These are phyloP conservation scores for Microcyclosporella mali DNA, from an alignment of 2,329 filamentous ascomycete genomes.

Conservation along the genomic window DNA sequence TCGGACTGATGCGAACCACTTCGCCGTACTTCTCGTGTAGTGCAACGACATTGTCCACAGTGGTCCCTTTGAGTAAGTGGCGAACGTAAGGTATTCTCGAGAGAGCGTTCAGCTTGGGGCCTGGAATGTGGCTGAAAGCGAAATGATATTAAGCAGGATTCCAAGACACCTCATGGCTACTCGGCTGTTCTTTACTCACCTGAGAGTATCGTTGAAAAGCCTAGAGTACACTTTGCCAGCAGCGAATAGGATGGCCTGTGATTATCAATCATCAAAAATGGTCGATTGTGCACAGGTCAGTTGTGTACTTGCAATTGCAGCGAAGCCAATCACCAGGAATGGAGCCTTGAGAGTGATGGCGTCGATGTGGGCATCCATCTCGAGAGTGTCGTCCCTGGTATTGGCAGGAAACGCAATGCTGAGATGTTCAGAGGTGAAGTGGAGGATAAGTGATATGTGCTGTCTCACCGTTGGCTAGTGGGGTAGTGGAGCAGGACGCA, in stretches of 20 bases:
- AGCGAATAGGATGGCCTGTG: constrained; percentile 4
- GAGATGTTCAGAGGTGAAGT: not conserved
- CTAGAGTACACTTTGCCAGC: constrained; percentile 7
- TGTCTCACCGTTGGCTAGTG: no score
- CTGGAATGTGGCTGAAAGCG: constrained; percentile 40
- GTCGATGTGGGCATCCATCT: not conserved
- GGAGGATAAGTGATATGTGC: not conserved
- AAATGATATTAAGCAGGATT: constrained; percentile 39
- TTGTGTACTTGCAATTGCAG: constrained; percentile 3
- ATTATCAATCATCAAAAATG: constrained; percentile 8
- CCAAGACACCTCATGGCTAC: constrained; percentile 14
- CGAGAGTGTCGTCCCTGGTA: not conserved
- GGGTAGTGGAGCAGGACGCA: no score
- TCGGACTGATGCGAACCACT: constrained; percentile 38
- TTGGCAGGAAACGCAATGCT: not conserved
- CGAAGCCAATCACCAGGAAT: not conserved
- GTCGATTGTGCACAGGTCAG: constrained; percentile 2
- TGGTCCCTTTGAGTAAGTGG: constrained; percentile 21
- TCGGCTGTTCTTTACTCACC: constrained; percentile 10
- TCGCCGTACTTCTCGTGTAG: constrained; percentile 39
- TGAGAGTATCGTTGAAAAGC: not conserved
- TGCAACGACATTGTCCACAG: constrained; percentile 37
- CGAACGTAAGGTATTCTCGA: constrained; percentile 21
- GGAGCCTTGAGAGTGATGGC: not conserved
- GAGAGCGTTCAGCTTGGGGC: constrained; percentile 32